Evolutionary conservation across 176 grass and related monocot species (phyloP), one percentile per base, ranked within the genome.

Genomic region (Bolboschoenus planiculmis): DNA sequence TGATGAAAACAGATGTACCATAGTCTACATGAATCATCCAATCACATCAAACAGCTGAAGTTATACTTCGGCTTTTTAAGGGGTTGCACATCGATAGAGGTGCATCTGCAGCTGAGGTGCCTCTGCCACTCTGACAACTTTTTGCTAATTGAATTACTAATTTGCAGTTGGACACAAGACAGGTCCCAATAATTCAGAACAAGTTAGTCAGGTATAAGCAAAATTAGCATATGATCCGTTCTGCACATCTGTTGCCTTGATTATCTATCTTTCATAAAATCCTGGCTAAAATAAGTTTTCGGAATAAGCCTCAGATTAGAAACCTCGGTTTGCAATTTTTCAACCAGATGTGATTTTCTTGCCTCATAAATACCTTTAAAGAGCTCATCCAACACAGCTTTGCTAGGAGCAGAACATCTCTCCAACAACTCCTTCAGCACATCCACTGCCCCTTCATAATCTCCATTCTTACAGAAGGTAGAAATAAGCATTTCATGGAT

Each of bases 401-500:
- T 79, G 44, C 90, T 89, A 85, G 92, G 94, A 80, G 84, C 81
- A 47, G 94, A 89, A 42, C 72, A 89, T 91, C 78, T 94, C 48
- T n/a, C 53, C 5, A 94, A 23, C 86, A 97, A 83, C 9, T 91
- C 90, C 78, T 50, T 91, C 83, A 97, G 83, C 23, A 92, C 81
- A 68, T 97, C 88, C 5, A 86, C 44, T 21, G 94, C 94, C 56
- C 94, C 92, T 86, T 97, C 92, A 71, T 89, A 89, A 82, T 97
- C 94, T 54, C 89, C 86, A 73, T 97, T 97, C 58, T 88, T 87
- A 67, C 90, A 94, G 21, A 94, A 94, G 55, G 92, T 85, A 64
- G 90, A 94, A 84, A 94, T 70, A 33, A 92, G 81, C 48, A 85
- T 71, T 86, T 86, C 90, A 81, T 89, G 90, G 0, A 56, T 83